Evolutionary conservation across 1,139 yeast genomes (phyloP), one percentile per base, ranked within the genome.

Genomic region (Suhomyces atakaporum): DNA sequence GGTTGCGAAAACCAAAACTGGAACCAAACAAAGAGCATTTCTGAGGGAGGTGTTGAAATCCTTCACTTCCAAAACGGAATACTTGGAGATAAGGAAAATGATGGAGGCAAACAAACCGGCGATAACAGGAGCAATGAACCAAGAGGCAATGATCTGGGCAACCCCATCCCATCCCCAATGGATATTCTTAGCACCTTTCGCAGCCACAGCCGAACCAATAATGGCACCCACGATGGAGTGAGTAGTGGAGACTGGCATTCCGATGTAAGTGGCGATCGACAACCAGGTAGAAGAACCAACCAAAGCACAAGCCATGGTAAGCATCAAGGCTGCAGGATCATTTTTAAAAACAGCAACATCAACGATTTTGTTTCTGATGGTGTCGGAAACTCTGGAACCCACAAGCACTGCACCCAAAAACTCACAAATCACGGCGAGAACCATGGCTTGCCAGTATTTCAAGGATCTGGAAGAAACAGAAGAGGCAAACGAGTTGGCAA

Each of bases 101-200:
- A 75, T 62, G 4, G 84, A 60, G 3, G 87, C 81, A 48, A 84
- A 75, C 22, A 58, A 51, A 49, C 89, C 90, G 13, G 90, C 84
- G 44, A 84, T 65, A 13, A 70, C 58, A n/a, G 94, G 92, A 10
- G 92, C 89, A 62, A 84, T 79, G 53, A 81, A 81, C 90, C 92
- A 84, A 9, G 89, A 80, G 3, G 92, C 92, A 46, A 81, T 76
- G 48, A 83, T 83, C 58, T 81, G 84, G 2, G 85, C 58, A 42
- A 84, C 83, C 27, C 89, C 89, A 13, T 48, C 43, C 92, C 92
- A 84, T 16, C 88, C 90, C 94, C 92, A 84, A 41, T 60, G 63
- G 42, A 84, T 74, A 42, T 76, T 67, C 2, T 61, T 53, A 27
- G 77, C 80, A 42, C 81, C 81, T 46, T 69, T 71, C 19, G 90